Evolutionary conservation across 805 yeast species (phyloP).

Genomic region (Kodamaea leandrae): DNA sequence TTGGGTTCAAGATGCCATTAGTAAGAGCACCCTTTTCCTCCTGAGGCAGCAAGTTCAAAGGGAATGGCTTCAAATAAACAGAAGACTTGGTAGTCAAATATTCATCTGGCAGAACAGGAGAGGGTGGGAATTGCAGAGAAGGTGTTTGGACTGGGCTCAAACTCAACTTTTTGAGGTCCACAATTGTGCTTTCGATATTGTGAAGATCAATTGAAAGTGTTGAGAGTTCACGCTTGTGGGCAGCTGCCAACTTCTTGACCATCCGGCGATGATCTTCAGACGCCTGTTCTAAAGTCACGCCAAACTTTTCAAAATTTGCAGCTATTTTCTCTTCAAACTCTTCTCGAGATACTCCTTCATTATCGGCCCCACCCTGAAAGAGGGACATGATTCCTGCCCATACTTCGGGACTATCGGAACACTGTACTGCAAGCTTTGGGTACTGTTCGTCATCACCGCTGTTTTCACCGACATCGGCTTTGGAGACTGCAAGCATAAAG

Average conservation of each 20-base stretch:
- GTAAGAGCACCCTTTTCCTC: neutral
- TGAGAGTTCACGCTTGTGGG: slow-evolving; percentile 12
- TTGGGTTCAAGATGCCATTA: neutral
- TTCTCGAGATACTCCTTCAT: neutral
- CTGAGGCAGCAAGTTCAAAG: slow-evolving; percentile 14
- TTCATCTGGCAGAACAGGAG: neutral
- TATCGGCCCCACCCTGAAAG: too few species aligned
- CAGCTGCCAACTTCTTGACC: slow-evolving; percentile 11
- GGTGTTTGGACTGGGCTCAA: too few species aligned
- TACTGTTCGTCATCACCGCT: neutral
- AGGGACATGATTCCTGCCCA: too few species aligned
- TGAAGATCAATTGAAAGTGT: slow-evolving; percentile 10
- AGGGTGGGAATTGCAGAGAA: neutral
- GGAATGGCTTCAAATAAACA: slow-evolving; percentile 18
- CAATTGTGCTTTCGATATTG: slow-evolving; percentile 11
- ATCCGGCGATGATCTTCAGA: slow-evolving; percentile 11
- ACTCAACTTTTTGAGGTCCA: slow-evolving; percentile 8
- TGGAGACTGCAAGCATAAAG: slow-evolving; percentile 18
- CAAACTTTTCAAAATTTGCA: slow-evolving; percentile 9
- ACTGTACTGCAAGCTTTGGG: neutral
- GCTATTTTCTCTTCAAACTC: slow-evolving; percentile 1
- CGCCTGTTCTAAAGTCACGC: slow-evolving; percentile 10
- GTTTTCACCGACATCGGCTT: neutral
- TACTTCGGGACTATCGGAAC: neutral
- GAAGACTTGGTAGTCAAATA: too few species aligned